Evolutionary conservation across 2,329 filamentous ascomycete genomes (phyloP).

Genomic region (Coniochaeta sp.): DNA sequence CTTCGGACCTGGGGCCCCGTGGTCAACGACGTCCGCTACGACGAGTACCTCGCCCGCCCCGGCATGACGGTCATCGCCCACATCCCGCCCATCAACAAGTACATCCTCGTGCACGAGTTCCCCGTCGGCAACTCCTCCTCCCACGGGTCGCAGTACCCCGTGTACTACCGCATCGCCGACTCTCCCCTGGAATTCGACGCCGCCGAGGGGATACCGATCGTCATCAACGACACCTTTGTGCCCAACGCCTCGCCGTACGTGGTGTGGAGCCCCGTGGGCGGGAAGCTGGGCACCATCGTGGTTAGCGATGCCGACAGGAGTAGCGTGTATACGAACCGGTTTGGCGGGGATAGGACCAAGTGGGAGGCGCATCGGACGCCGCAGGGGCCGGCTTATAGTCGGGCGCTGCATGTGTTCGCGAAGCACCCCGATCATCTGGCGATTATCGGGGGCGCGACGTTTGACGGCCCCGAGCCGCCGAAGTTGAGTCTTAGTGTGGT

Average conservation of each 20-base stretch:
- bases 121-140: slow-evolving; percentile 19
- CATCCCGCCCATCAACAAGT: slow-evolving; percentile 48
- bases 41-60: slow-evolving; percentile 55
- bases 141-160: slow-evolving; percentile 28
- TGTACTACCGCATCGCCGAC: slow-evolving; percentile 35
- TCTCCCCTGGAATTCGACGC: slow-evolving; percentile 30
- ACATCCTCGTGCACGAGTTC: slow-evolving; percentile 42
- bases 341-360: too few relatives aligned
- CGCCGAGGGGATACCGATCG: slow-evolving; percentile 23
- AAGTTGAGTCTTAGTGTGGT: too few relatives aligned
- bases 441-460: too few relatives aligned
- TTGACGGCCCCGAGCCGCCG: too few relatives aligned
- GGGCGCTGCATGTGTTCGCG: too few relatives aligned
- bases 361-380: too few relatives aligned
- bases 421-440: too few relatives aligned
- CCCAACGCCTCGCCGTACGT: slow-evolving; percentile 35
- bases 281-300: too few relatives aligned
- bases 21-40: slow-evolving; percentile 56
- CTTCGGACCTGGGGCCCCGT: slow-evolving; percentile 51
- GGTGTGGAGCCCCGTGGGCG: slow-evolving; percentile 34
- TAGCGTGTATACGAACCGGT: too few relatives aligned
- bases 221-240: slow-evolving; percentile 20
- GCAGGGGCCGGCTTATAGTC: too few relatives aligned
- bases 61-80: slow-evolving; percentile 59
- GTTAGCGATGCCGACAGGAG: too few relatives aligned